Evolutionary conservation across 78 protist genomes (phyloP).

Genomic region (Dictyostelium firmibasis): DNA sequence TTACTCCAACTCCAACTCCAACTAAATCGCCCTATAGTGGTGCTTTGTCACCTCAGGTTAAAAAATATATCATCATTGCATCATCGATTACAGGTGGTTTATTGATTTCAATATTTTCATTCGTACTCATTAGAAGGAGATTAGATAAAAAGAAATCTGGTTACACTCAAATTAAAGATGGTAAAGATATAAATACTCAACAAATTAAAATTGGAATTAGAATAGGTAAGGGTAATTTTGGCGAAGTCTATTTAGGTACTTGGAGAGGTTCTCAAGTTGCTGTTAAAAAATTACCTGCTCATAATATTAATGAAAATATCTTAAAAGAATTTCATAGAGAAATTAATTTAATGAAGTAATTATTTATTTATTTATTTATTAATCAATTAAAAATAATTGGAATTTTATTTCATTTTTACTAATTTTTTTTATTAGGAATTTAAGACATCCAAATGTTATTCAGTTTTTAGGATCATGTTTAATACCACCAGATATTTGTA

Average conservation of each 20-base stretch:
- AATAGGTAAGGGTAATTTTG: conserved; percentile 83
- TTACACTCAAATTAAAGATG: conserved; percentile 4
- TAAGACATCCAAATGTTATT: conserved; percentile 84
- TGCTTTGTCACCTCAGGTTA: neutral
- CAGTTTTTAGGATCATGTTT: conserved; percentile 81
- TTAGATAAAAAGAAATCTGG: neutral
- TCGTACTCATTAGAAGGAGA: neutral
- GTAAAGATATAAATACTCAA: conserved; percentile 39
- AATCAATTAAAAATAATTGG: too few relatives aligned
- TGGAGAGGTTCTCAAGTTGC: conserved; percentile 80
- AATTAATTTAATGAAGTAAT: conserved; percentile 59
- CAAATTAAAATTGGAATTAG: conserved; percentile 60
- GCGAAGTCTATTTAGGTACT: conserved; percentile 73
- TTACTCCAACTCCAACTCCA: neutral
- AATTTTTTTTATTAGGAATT: conserved; percentile 14
- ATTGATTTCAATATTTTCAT: neutral
- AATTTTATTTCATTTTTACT: neutral
- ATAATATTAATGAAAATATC: conserved; percentile 40
- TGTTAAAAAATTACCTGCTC: conserved; percentile 80
- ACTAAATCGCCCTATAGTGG: neutral
- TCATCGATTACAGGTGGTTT: conserved; percentile 36
- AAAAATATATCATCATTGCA: conserved; percentile 30
- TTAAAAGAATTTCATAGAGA: conserved; percentile 78
- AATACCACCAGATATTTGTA: conserved; percentile 81
- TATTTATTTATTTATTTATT: too few relatives aligned